Evolutionary conservation across 805 yeast genomes (phyloP), one percentile per base, ranked within the genome.

Genomic region (Barnettozyma vustinii): DNA sequence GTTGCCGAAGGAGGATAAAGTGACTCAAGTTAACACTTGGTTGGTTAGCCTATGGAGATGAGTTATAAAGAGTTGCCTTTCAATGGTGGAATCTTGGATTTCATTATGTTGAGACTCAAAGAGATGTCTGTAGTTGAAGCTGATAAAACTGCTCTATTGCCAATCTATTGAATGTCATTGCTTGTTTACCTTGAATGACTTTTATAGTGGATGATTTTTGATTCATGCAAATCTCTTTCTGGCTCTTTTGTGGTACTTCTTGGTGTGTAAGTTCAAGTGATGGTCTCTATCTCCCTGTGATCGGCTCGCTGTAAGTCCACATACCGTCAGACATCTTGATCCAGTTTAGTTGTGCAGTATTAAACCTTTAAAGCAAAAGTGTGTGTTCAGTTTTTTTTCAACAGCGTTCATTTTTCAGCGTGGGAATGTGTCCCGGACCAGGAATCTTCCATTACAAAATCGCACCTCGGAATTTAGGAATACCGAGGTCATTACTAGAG

Each of bases 251-350:
- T 30, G 16, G 16, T 15, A 13, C 5, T 30, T 30, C 33, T 30
- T 30, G 16, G 9, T 30, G 33, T 30, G 33, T 30, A 30, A 4
- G 33, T 13, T 30, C 12, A 7, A 30, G 15, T 30, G 7, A 30
- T 30, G 13, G 30, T n/a, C 16, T 7, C 33, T 15, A 30, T 30
- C 33, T 15, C 33, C 12, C 33, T 3, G 16, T 20, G 3, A 21
- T 27, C 32, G 44, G 21, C 20, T 18, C 12, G 19, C 18, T 23
- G 16, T 23, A 16, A 23, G 7, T 9, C 19, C 47, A 60, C 64
- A 53, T 61, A 61, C 64, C 64, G 55, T 61, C 64, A 59, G 64
- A 61, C 64, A 61, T 61, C 40, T 56, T 61, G 59, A 40, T 44
- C 47, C 46, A 43, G 42, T 40, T 47, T 30, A 44, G 40, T 44